A percentile compares a stretch with the other conserved stretches of the same genome.
Evolutionary conservation across 2,329 filamentous ascomycete genomes (phyloP).

Genomic region (Fusarium cicatricum): DNA sequence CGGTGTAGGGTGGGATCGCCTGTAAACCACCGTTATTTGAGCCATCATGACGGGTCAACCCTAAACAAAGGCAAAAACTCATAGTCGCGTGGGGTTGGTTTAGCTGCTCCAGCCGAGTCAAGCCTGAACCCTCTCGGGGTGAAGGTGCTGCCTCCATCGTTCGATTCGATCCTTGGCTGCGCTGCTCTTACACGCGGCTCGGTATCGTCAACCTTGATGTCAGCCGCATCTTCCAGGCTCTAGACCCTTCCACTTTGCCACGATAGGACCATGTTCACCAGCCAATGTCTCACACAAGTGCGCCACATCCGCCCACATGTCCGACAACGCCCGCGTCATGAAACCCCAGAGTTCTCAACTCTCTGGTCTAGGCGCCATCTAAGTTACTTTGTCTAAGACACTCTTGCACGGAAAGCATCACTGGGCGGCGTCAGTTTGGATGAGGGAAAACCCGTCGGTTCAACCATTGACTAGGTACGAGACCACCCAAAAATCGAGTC

Average conservation of each 20-base stretch:
- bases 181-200: constrained; percentile 5
- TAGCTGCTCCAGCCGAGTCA: too few species aligned
- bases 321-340: constrained; percentile 37
- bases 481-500: constrained; percentile 9
- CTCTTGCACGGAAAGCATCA: constrained; percentile 29
- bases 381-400: constrained; percentile 35
- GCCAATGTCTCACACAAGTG: constrained; percentile 32
- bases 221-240: constrained; percentile 24
- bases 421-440: constrained; percentile 6
- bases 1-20: constrained; percentile 17
- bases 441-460: constrained; percentile 8
- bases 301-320: constrained; percentile 35
- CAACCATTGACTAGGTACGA: constrained; percentile 13
- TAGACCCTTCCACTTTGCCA: constrained; percentile 26
- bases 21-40: constrained; percentile 2
- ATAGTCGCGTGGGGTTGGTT: too few species aligned
- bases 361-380: constrained; percentile 5
- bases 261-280: constrained; percentile 22
- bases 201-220: constrained; percentile 4
- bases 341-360: constrained; percentile 24
- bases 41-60: constrained; percentile 13
- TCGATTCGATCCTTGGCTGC: not conserved
- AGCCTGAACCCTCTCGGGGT: too few species aligned
- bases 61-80: not conserved
- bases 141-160: not conserved